Conservation (phyloP, 2,329 filamentous ascomycete species). For the Cladorrhinum sp. region DNA sequence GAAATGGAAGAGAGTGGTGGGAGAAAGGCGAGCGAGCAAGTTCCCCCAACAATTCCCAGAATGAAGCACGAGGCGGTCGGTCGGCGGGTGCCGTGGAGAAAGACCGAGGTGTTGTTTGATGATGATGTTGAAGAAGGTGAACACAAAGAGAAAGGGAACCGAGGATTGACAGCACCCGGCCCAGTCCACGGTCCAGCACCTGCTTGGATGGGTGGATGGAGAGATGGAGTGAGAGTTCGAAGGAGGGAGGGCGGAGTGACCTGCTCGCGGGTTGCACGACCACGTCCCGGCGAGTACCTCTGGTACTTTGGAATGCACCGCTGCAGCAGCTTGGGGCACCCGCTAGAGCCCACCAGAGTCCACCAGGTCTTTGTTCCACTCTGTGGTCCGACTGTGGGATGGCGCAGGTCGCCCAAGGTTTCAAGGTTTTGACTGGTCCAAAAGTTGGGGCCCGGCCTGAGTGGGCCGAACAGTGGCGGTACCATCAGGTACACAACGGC, state of each 20-base stretch:
- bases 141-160: not conserved
- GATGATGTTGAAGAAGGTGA: not conserved
- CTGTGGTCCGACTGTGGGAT: constrained; percentile 12
- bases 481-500: constrained; percentile 22
- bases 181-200: not conserved
- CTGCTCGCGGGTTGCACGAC: constrained; percentile 22
- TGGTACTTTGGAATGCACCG: constrained; percentile 16
- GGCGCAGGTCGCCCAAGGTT: constrained; percentile 11
- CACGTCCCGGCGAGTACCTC: constrained; percentile 10
- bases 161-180: not conserved
- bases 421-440: constrained; percentile 15
- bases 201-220: not conserved
- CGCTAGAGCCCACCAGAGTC: constrained; percentile 14
- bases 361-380: constrained; percentile 19
- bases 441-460: constrained; percentile 9
- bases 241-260: constrained; percentile 21
- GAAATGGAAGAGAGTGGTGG: not conserved
- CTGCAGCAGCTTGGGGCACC: constrained; percentile 14
- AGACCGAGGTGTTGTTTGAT: not conserved
- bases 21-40: not conserved
- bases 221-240: not conserved
- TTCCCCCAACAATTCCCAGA: not conserved
- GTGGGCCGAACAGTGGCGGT: constrained; percentile 16
- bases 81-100: not conserved
- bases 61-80: not conserved